A percentile compares a stretch with the other conserved stretches of the same genome.
phyloP scores from a whole-genome alignment of 1,139 yeast species.

The Geotrichum europaeum region DNA sequence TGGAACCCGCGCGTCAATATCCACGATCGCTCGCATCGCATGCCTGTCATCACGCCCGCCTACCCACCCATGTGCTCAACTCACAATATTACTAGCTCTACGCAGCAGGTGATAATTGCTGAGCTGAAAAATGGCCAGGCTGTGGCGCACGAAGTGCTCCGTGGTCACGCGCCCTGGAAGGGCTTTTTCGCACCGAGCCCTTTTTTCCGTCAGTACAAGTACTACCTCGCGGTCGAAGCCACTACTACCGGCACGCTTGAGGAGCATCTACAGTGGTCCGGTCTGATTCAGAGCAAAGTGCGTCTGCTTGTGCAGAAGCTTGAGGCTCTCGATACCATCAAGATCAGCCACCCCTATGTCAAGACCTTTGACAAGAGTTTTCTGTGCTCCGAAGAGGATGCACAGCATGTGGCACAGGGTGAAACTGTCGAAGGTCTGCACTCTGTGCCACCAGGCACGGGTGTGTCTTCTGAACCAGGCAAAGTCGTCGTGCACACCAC shows the following conservation, averaged over 20 bases:
- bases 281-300: conserved; percentile 83
- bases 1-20: conserved; percentile 93
- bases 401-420: conserved; percentile 47
- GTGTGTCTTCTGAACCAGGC: conserved; percentile 29
- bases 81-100: conserved; percentile 83
- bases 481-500: conserved; percentile 53
- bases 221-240: conserved; percentile 75
- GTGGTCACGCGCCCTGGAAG: conserved; percentile 62
- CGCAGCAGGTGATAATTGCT: conserved; percentile 66
- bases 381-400: conserved; percentile 47
- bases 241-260: conserved; percentile 66
- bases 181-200: conserved; percentile 71
- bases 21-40: conserved; percentile 78
- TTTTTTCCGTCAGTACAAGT: conserved; percentile 76
- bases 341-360: conserved; percentile 82
- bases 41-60: conserved; percentile 99
- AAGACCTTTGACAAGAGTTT: conserved; percentile 61
- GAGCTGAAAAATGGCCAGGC: conserved; percentile 73
- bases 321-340: conserved; percentile 67
- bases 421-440: conserved; percentile 20
- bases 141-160: conserved; percentile 59
- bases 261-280: conserved; percentile 83
- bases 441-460: conserved; percentile 24
- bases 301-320: conserved; percentile 74
- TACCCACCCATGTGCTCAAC: conserved; percentile 99